Evolutionary conservation across 345 rosid genomes (phyloP).

Genomic region (Eucalyptus camaldulensis): DNA sequence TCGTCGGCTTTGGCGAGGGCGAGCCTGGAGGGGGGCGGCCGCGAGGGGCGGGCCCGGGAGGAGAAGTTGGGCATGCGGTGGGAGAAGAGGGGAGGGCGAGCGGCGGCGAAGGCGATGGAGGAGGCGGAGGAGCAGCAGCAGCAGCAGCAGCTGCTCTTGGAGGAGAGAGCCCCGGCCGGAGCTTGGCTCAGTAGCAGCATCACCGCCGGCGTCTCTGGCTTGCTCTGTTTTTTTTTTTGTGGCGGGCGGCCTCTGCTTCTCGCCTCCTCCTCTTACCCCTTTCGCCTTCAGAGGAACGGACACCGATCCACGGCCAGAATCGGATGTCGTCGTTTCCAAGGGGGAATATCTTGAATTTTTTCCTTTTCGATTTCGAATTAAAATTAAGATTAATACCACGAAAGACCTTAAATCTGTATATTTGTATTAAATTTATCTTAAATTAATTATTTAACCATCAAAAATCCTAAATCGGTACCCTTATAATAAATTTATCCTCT

Average conservation of each 20-base stretch:
- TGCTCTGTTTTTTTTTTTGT: neutral
- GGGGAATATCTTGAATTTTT: neutral
- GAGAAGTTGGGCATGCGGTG: constrained; percentile 6
- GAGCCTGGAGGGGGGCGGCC: constrained; percentile 7
- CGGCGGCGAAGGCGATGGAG: constrained; percentile 14
- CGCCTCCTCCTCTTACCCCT: neutral
- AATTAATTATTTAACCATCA: no score
- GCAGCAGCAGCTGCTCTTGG: constrained; percentile 1
- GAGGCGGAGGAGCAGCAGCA: neutral
- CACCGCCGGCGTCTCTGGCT: neutral
- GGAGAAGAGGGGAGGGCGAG: constrained; percentile 14
- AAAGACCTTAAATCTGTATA: rapidly evolving
- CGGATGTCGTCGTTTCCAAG: neutral
- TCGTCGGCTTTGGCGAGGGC: constrained; percentile 55
- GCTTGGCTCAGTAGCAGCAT: constrained; percentile 49
- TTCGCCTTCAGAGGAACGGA: neutral
- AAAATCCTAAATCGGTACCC: rapidly evolving
- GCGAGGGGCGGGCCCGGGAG: neutral
- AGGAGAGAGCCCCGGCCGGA: constrained; percentile 36
- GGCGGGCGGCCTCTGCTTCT: neutral
- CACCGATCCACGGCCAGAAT: neutral
- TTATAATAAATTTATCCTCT: rapidly evolving
- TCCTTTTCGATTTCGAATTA: neutral
- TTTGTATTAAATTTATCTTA: no score
- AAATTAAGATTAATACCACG: neutral